Evolutionary conservation across 2,329 filamentous ascomycete genomes (phyloP).

Genomic region (Paraphoma chrysanthemicola): DNA sequence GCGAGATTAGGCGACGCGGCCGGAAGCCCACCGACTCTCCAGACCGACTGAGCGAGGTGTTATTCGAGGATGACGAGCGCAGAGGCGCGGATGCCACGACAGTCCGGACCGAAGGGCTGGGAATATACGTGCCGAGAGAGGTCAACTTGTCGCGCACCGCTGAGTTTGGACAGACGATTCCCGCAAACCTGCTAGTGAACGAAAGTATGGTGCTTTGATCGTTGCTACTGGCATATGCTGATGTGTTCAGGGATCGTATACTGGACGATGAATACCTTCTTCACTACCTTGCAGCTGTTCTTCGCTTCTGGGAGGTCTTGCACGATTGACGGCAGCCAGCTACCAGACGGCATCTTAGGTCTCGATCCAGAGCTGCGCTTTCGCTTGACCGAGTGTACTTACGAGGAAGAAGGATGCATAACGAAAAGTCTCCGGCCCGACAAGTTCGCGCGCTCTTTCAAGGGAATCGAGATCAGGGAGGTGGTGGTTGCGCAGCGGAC

Average conservation of each 20-base stretch:
- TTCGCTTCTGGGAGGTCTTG: conserved; percentile 38
- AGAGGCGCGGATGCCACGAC: conserved; percentile 29
- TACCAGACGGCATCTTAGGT: conserved; percentile 21
- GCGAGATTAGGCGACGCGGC: conserved; percentile 26
- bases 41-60: conserved; percentile 28
- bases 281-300: conserved; percentile 37
- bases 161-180: conserved; percentile 15
- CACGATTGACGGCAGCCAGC: conserved; percentile 26
- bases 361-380: conserved; percentile 35
- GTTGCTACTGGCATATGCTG: neutral
- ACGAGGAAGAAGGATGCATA: conserved; percentile 34
- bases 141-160: conserved; percentile 8
- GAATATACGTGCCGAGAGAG: neutral
- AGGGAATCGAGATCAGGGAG: conserved; percentile 27
- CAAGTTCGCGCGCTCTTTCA: conserved; percentile 9
- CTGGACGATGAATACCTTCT: conserved; percentile 39
- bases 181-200: conserved; percentile 19
- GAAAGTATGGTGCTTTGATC: conserved; percentile 19
- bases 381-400: conserved; percentile 34
- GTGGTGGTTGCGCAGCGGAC: conserved; percentile 24
- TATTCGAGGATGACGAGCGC: conserved; percentile 24
- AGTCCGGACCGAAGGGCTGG: conserved; percentile 13
- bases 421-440: conserved; percentile 21
- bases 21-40: conserved; percentile 7
- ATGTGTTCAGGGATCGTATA: conserved; percentile 26